phyloP scores from a whole-genome alignment of 176 grass and related monocot species.

The Oropetium thomaeum region DNA sequence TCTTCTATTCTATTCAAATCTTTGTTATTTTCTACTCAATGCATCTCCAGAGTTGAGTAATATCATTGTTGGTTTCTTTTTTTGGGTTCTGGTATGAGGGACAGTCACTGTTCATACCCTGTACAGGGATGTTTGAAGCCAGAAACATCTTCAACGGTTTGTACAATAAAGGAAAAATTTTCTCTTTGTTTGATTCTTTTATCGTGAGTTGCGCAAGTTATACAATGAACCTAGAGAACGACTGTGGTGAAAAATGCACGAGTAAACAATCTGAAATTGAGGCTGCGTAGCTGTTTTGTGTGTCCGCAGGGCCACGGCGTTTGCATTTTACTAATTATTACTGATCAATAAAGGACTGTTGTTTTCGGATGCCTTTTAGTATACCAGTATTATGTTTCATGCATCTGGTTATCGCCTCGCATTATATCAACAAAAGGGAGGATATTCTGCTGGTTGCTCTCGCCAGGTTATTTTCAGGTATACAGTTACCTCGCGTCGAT shows the following conservation, averaged over 20 bases:
- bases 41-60: slow-evolving; percentile 1
- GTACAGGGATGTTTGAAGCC: slow-evolving; percentile 27
- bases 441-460: neutral
- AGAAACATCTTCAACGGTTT: slow-evolving; percentile 42
- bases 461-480: neutral
- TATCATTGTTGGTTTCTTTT: slow-evolving; percentile 23
- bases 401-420: neutral
- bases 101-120: slow-evolving; percentile 28
- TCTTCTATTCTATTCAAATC: slow-evolving; percentile 55
- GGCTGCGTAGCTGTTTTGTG: neutral
- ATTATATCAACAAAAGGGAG: neutral
- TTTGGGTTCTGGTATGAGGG: slow-evolving; percentile 23
- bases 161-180: slow-evolving; percentile 39
- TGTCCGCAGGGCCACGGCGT: neutral
- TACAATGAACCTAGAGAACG: neutral
- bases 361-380: neutral
- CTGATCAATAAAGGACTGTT: neutral
- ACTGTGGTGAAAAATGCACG: neutral
- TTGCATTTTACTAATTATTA: neutral
- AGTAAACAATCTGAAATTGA: neutral
- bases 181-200: slow-evolving; percentile 8
- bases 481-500: too few species aligned
- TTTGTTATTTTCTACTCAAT: slow-evolving; percentile 45
- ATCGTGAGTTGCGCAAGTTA: neutral
- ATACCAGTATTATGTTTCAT: neutral